A percentile compares a stretch with the other conserved stretches of the same genome.
Evolutionary conservation across 441 rosid species (phyloP).

Genomic region (Brassica hybrid): DNA sequence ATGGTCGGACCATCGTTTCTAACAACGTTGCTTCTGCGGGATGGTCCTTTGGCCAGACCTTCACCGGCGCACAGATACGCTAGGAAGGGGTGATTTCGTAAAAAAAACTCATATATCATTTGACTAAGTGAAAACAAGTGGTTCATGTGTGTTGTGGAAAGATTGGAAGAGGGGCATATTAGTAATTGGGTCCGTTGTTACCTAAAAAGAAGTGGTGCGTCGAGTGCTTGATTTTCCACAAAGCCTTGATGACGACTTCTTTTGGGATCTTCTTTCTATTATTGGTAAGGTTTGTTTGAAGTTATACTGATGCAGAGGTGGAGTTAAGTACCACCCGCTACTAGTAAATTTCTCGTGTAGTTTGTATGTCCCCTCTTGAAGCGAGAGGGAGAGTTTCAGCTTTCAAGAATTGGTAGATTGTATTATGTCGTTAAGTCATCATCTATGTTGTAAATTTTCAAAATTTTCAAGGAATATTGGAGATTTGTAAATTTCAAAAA

Average conservation of each 20-base stretch:
- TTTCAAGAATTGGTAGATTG: slow-evolving; percentile 12
- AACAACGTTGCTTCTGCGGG: slow-evolving; percentile 60
- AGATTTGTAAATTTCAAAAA: neutral
- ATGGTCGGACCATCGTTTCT: slow-evolving; percentile 58
- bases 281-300: slow-evolving; percentile 13
- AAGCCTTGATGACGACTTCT: slow-evolving; percentile 24
- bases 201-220: slow-evolving; percentile 31
- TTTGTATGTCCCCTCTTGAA: slow-evolving; percentile 29
- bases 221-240: slow-evolving; percentile 39
- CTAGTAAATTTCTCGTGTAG: slow-evolving; percentile 7
- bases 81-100: slow-evolving; percentile 27
- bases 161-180: slow-evolving; percentile 15
- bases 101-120: neutral
- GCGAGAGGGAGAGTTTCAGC: slow-evolving; percentile 27
- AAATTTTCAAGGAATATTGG: slow-evolving; percentile 2
- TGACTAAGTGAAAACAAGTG: neutral
- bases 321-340: slow-evolving; percentile 45
- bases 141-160: slow-evolving; percentile 26
- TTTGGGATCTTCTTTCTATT: slow-evolving; percentile 10
- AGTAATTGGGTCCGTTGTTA: slow-evolving; percentile 32
- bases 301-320: slow-evolving; percentile 46
- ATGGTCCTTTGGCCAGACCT: slow-evolving; percentile 86
- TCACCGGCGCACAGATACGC: slow-evolving; percentile 71
- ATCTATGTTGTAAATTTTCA: slow-evolving; percentile 32
- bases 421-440: slow-evolving; percentile 2